Evolutionary conservation across 2,329 filamentous ascomycete species (phyloP).

Genomic region (Aureobasidium mangrovei): DNA sequence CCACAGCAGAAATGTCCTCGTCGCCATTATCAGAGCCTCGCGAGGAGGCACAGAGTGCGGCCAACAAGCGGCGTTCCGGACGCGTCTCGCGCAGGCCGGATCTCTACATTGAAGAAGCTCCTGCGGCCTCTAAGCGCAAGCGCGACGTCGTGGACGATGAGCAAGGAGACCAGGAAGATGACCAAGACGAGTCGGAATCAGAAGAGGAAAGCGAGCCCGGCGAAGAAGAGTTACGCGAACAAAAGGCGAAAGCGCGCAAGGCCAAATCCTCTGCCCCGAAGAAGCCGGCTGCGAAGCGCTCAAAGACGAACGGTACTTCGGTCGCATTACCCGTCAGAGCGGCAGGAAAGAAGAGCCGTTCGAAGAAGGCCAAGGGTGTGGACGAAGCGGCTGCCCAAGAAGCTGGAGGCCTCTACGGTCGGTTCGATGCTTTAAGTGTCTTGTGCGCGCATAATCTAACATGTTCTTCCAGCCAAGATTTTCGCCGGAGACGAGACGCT

Average conservation of each 20-base stretch:
- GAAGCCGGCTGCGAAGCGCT: constrained; percentile 42
- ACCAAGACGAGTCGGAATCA: constrained; percentile 29
- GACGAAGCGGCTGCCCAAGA: constrained; percentile 45
- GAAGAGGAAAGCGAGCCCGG: constrained; percentile 32
- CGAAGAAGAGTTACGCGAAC: constrained; percentile 42
- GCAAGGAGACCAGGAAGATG: constrained; percentile 24
- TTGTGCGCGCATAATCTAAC: constrained; percentile 11
- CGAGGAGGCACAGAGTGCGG: not conserved
- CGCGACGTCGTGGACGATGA: constrained; percentile 28
- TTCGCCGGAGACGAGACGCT: constrained; percentile 47
- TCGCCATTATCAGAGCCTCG: constrained; percentile 1
- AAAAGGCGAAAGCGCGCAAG: constrained; percentile 23
- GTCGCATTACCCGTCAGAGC: constrained; percentile 47
- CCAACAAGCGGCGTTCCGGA: constrained; percentile 16
- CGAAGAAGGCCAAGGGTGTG: constrained; percentile 43
- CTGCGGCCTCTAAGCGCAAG: constrained; percentile 39
- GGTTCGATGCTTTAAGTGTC: constrained; percentile 14
- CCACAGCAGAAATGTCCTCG: not conserved
- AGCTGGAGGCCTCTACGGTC: constrained; percentile 50
- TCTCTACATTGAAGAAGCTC: constrained; percentile 11
- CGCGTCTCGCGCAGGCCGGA: constrained; percentile 17
- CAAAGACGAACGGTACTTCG: constrained; percentile 45
- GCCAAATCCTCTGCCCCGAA: constrained; percentile 25
- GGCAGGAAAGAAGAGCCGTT: constrained; percentile 36
- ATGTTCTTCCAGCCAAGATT: constrained; percentile 43